phyloP scores from a whole-genome alignment of 1,139 yeast species.

The Insectozyma bohioensis region DNA sequence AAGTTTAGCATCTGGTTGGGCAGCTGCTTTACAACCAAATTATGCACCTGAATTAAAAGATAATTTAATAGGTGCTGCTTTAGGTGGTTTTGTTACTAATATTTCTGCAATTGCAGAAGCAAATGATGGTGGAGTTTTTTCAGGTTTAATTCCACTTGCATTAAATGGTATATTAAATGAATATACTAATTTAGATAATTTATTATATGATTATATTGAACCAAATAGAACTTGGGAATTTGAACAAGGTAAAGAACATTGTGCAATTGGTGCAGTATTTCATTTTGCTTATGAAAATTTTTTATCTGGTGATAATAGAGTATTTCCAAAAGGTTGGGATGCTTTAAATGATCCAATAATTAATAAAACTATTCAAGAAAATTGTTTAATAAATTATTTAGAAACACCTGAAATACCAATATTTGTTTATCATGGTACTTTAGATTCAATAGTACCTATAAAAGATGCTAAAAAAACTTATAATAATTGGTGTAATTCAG shows the following conservation, averaged over 20 bases:
- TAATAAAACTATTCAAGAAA: conserved; percentile 17
- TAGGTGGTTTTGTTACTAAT: conserved; percentile 34
- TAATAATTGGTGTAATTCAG: conserved; percentile 31
- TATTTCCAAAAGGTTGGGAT: conserved; percentile 18
- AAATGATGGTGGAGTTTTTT: conserved; percentile 24
- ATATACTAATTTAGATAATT: conserved; percentile 20
- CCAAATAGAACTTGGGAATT: conserved; percentile 3
- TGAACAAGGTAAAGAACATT: conserved; percentile 3
- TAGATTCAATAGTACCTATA: conserved; percentile 31
- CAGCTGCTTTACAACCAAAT: conserved; percentile 26
- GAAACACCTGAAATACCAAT: conserved; percentile 32
- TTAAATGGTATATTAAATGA: conserved; percentile 27
- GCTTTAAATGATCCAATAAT: conserved; percentile 18
- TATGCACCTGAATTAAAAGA: conserved; percentile 34
- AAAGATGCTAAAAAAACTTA: conserved; percentile 23
- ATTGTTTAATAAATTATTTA: conserved; percentile 19
- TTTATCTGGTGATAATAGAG: conserved; percentile 9
- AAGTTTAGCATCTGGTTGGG: conserved; percentile 29
- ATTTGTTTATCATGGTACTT: conserved; percentile 32
- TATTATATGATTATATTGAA: conserved; percentile 4
- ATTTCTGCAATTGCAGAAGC: conserved; percentile 24
- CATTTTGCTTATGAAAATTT: conserved; percentile 8
- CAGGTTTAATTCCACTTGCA: conserved; percentile 28
- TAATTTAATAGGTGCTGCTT: conserved; percentile 29
- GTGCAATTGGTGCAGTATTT: conserved; percentile 6